phyloP scores from a whole-genome alignment of 768 basidiomycete species.

The Amanita brunnescens region DNA sequence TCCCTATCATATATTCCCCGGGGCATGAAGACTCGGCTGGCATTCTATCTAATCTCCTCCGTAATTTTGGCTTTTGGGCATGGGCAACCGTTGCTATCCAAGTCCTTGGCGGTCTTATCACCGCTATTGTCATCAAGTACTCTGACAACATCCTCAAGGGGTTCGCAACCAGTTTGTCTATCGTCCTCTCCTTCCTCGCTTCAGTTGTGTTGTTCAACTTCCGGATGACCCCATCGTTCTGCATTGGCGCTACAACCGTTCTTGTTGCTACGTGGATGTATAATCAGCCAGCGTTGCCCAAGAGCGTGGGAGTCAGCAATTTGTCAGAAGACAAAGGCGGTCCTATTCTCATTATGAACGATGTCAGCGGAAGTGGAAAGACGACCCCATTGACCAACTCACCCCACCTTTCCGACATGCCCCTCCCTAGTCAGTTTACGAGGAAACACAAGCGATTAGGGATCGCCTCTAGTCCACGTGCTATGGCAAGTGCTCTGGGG shows the following conservation, averaged over 20 bases:
- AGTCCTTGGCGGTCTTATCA: constrained; percentile 88
- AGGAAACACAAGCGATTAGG: constrained; percentile 29
- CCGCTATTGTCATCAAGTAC: constrained; percentile 95
- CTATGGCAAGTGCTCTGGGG: constrained; percentile 42
- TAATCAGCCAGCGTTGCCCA: constrained; percentile 53
- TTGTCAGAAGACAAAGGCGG: constrained; percentile 13
- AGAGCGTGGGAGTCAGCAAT: neutral
- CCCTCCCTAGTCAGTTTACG: constrained; percentile 53
- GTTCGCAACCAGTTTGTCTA: constrained; percentile 93
- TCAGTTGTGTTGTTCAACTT: constrained; percentile 90
- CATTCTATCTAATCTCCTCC: constrained; percentile 56
- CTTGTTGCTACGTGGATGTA: constrained; percentile 91
- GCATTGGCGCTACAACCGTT: constrained; percentile 81
- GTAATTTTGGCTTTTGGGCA: constrained; percentile 89
- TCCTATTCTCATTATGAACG: constrained; percentile 2
- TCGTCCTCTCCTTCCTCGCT: constrained; percentile 91
- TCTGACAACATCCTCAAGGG: constrained; percentile 94
- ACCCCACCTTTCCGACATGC: constrained; percentile 39
- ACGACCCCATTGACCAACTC: constrained; percentile 20
- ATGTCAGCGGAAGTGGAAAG: constrained; percentile 10
- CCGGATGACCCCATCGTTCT: constrained; percentile 75
- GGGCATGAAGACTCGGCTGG: constrained; percentile 34
- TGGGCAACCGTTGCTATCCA: constrained; percentile 89
- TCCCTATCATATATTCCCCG: constrained; percentile 61
- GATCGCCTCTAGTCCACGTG: constrained; percentile 38